phyloP scores from a whole-genome alignment of 306 rosid species.

The Dryas octopetala region DNA sequence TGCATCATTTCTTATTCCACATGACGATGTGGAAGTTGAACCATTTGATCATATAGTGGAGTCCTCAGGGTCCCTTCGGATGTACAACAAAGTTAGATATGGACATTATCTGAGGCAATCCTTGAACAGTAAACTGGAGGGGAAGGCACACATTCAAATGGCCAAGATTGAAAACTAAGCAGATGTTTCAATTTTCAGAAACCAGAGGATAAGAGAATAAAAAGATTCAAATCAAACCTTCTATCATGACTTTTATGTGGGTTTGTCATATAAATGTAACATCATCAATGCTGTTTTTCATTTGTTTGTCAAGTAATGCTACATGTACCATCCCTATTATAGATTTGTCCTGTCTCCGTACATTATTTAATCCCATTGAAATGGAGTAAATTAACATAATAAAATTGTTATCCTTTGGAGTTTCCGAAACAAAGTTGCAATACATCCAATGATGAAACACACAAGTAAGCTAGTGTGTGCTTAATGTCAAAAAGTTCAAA shows the following conservation, averaged over 20 bases:
- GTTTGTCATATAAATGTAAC: too few species aligned
- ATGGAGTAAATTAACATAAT: too few species aligned
- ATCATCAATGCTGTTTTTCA: too few species aligned
- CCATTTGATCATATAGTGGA: constrained; percentile 30
- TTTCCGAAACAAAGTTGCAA: too few species aligned
- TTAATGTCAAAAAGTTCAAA: too few species aligned
- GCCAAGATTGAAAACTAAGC: constrained; percentile 8
- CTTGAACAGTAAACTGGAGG: constrained; percentile 21
- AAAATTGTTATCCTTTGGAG: too few species aligned
- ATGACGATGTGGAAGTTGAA: constrained; percentile 32
- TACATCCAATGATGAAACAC: too few species aligned
- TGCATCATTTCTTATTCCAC: constrained; percentile 25
- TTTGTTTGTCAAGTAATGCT: too few species aligned
- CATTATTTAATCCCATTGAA: too few species aligned
- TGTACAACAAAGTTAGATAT: constrained; percentile 31
- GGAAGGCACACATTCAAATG: constrained; percentile 27
- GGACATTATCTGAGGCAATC: constrained; percentile 38
- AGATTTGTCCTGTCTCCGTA: too few species aligned
- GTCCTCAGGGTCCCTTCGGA: constrained; percentile 8
- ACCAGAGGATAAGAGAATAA: neutral
- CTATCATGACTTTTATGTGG: neutral
- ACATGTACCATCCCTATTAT: too few species aligned
- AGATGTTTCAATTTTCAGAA: neutral
- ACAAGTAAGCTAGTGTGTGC: too few species aligned
- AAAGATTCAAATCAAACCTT: neutral